These are phyloP conservation scores for Talaromyces atroroseus DNA, from an alignment of 2,329 filamentous ascomycete species.

Conservation along the genomic window DNA sequence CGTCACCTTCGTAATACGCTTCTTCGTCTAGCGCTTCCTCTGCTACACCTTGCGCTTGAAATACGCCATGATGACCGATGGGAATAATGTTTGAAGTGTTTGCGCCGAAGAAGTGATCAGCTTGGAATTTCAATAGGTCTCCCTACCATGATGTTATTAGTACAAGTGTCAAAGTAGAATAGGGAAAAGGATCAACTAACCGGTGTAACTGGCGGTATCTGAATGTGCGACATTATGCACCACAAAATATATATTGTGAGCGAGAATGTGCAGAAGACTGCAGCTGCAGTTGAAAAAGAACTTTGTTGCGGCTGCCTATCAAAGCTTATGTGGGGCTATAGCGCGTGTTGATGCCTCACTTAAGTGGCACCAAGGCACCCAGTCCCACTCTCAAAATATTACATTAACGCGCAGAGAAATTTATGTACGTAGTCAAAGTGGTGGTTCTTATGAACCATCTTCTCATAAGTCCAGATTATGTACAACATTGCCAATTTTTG, in stretches of 20 bases:
- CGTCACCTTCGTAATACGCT: conserved; percentile 34
- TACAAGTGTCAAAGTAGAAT: not conserved
- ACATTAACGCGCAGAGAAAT: not conserved
- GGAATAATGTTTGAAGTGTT: conserved; percentile 10
- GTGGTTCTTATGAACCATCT: not conserved
- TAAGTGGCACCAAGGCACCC: not conserved
- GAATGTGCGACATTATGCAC: conserved; percentile 16
- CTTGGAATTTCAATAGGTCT: conserved; percentile 56
- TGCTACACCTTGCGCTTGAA: not conserved
- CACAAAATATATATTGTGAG: not conserved
- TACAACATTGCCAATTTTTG: conserved; percentile 69
- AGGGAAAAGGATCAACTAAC: conserved; percentile 19
- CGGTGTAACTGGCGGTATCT: conserved; percentile 32
- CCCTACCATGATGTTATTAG: conserved; percentile 37
- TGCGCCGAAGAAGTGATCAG: conserved; percentile 50
- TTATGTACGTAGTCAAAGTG: not conserved
- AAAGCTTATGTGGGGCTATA: conserved; percentile 6
- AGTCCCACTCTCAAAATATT: not conserved
- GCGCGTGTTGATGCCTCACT: not conserved
- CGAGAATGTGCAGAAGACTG: not conserved
- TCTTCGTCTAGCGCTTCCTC: conserved; percentile 18
- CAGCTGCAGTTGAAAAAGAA: not conserved
- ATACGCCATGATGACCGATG: not conserved
- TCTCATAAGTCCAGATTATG: conserved; percentile 26
- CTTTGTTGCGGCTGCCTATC: not conserved